These are phyloP conservation scores for Schwanniomyces occidentalis DNA, from an alignment of 805 yeast species.

Conservation along the genomic window DNA sequence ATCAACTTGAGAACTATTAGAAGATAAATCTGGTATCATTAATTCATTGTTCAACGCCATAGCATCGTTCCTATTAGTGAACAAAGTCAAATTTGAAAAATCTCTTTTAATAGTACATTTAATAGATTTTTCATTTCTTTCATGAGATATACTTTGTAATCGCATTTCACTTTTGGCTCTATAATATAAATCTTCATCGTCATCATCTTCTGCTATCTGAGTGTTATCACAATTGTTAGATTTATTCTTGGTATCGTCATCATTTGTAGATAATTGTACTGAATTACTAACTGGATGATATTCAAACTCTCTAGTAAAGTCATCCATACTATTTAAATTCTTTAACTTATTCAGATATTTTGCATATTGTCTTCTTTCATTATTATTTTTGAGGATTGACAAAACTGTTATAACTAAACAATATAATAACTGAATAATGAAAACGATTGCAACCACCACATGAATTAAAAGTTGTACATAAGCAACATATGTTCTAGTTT, in stretches of 20 bases:
- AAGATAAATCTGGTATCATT: neutral
- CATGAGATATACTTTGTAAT: constrained; percentile 5
- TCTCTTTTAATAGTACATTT: neutral
- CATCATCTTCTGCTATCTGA: constrained; percentile 1
- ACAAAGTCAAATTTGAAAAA: neutral
- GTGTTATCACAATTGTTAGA: neutral
- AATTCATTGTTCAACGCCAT: neutral
- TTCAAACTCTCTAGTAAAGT: constrained; percentile 25
- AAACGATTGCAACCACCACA: constrained; percentile 28
- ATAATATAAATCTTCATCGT: constrained; percentile 13
- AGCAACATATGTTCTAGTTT: constrained; percentile 41
- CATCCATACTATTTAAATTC: constrained; percentile 13
- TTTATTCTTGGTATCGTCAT: constrained; percentile 4
- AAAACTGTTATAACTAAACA: constrained; percentile 27
- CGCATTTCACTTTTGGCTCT: constrained; percentile 14
- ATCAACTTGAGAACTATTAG: neutral
- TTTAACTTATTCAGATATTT: constrained; percentile 1
- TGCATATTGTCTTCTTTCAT: constrained; percentile 8
- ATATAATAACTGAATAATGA: constrained; percentile 28
- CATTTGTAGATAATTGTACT: neutral
- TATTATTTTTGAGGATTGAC: constrained; percentile 16
- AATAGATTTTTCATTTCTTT: too few species aligned
- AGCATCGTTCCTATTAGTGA: neutral
- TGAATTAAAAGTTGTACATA: constrained; percentile 46
- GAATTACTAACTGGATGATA: constrained; percentile 19